These are phyloP conservation scores for Pseudogymnoascus sp. DNA, from an alignment of 2,329 filamentous ascomycete genomes.

Conservation along the genomic window DNA sequence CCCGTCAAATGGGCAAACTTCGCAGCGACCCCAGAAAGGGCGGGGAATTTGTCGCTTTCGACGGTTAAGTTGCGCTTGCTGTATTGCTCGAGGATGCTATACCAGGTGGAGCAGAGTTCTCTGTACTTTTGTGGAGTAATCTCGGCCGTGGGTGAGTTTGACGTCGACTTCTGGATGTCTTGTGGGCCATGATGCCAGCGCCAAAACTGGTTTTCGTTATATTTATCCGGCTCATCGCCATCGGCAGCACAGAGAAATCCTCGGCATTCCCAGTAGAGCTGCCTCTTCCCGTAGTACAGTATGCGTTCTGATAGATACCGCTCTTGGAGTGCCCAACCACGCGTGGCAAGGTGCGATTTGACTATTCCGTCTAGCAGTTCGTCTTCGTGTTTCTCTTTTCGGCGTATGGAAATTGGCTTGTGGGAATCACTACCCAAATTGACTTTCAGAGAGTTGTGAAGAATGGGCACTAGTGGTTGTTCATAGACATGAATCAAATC, in stretches of 20 bases:
- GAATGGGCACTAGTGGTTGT: not conserved
- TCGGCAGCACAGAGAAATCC: not conserved
- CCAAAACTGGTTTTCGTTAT: not conserved
- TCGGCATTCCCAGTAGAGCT: slow-evolving; percentile 15
- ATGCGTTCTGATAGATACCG: slow-evolving; percentile 9
- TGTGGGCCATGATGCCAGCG: not conserved
- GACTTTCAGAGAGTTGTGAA: not conserved
- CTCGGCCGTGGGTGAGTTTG: not conserved
- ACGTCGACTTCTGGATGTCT: not conserved
- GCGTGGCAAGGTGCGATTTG: not conserved
- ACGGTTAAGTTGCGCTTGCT: slow-evolving; percentile 1
- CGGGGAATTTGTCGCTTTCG: slow-evolving; percentile 11
- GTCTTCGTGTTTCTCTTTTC: not conserved
- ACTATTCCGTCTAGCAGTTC: not conserved
- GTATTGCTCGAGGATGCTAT: slow-evolving; percentile 10
- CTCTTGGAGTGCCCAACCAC: slow-evolving; percentile 13
- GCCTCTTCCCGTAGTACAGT: slow-evolving; percentile 9
- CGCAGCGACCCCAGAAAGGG: slow-evolving; percentile 12
- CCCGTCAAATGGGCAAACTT: slow-evolving; percentile 6
- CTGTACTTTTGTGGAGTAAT: not conserved
- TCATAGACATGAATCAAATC: not conserved
- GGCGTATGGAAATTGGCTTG: not conserved
- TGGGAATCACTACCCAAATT: not conserved
- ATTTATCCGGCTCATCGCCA: not conserved
- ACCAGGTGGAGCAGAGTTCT: not conserved